Evolutionary conservation across 2,329 filamentous ascomycete genomes (phyloP).

Genomic region (Colletotrichum euphorbiae): DNA sequence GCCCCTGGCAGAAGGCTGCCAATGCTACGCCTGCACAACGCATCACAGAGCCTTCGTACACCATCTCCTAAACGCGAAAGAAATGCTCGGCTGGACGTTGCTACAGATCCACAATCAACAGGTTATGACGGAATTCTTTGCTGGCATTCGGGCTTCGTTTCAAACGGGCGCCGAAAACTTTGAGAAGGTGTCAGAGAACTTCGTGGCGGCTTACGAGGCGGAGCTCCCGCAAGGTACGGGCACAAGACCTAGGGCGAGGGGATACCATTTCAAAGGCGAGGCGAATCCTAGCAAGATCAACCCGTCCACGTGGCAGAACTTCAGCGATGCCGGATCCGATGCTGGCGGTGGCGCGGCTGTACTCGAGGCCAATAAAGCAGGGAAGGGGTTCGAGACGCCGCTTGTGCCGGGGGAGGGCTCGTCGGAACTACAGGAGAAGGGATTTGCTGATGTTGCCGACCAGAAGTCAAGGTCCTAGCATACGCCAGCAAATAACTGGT

Average conservation of each 20-base stretch:
- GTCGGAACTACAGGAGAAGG: slow-evolving; percentile 65
- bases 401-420: slow-evolving; percentile 60
- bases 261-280: slow-evolving; percentile 83
- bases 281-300: slow-evolving; percentile 76
- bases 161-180: slow-evolving; percentile 69
- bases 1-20: slow-evolving; percentile 73
- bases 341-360: slow-evolving; percentile 46
- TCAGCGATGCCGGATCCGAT: slow-evolving; percentile 47
- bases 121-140: slow-evolving; percentile 79
- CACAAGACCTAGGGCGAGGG: slow-evolving; percentile 80
- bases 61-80: slow-evolving; percentile 88
- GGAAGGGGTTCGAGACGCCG: slow-evolving; percentile 53
- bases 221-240: slow-evolving; percentile 81
- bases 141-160: slow-evolving; percentile 74
- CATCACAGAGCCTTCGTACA: slow-evolving; percentile 91
- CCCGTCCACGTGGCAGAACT: slow-evolving; percentile 72
- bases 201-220: slow-evolving; percentile 70
- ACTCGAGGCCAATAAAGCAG: slow-evolving; percentile 53
- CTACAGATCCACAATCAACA: slow-evolving; percentile 93
- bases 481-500: too few species aligned
- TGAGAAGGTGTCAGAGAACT: slow-evolving; percentile 58
- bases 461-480: slow-evolving; percentile 46
- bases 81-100: slow-evolving; percentile 96
- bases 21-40: slow-evolving; percentile 84
- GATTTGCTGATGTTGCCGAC: slow-evolving; percentile 57